Evolutionary conservation across 2,329 filamentous ascomycete species (phyloP).

Genomic region (Aureobasidium namibiae): DNA sequence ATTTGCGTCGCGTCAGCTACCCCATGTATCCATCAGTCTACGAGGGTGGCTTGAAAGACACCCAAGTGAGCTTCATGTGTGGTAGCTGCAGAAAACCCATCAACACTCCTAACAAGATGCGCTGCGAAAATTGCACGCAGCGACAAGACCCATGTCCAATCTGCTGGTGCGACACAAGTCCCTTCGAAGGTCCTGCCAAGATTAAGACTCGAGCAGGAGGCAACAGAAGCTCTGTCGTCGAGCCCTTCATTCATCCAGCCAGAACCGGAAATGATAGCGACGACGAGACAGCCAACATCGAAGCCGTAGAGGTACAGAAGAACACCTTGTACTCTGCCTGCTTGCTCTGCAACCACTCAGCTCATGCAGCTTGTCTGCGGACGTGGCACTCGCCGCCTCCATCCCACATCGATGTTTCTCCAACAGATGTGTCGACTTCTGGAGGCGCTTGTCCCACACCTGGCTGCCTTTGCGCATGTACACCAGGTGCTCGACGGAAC

Average conservation of each 20-base stretch:
- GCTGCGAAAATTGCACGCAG: constrained; percentile 43
- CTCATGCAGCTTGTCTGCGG: constrained; percentile 49
- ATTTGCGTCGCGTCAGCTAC: constrained; percentile 48
- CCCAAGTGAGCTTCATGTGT: constrained; percentile 47
- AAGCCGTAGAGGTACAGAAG: constrained; percentile 14
- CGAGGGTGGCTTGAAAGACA: constrained; percentile 48
- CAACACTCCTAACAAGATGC: constrained; percentile 43
- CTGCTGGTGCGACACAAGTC: constrained; percentile 37
- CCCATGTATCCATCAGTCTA: constrained; percentile 49
- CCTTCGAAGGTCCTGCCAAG: constrained; percentile 27
- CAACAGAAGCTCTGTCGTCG: constrained; percentile 1
- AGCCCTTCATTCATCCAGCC: background rate
- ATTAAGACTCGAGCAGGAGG: constrained; percentile 21
- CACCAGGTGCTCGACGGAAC: background rate
- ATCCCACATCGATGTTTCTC: background rate
- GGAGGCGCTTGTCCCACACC: constrained; percentile 4
- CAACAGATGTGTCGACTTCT: background rate
- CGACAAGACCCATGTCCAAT: constrained; percentile 36
- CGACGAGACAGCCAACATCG: background rate
- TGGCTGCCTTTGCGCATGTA: constrained; percentile 10
- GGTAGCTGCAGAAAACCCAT: constrained; percentile 49
- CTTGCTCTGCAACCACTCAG: constrained; percentile 52
- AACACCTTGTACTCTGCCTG: constrained; percentile 48
- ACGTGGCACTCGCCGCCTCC: constrained; percentile 41
- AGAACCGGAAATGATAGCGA: background rate